Conservation (phyloP, 306 rosid species). For the Lathyrus oleraceus region DNA sequence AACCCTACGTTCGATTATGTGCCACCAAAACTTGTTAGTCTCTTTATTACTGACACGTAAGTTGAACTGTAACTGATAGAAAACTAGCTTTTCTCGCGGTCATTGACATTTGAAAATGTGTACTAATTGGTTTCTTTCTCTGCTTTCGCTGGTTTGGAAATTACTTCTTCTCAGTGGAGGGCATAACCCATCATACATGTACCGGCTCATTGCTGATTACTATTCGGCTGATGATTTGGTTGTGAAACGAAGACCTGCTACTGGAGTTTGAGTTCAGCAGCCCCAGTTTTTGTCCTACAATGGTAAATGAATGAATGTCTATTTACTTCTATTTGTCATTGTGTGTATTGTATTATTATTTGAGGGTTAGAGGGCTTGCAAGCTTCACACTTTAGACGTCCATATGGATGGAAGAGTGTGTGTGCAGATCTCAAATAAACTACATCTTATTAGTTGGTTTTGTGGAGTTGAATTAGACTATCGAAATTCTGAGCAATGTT, state of each 20-base stretch:
- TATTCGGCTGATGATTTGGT: conserved; percentile 96
- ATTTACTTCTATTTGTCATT: neutral
- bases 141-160: conserved; percentile 25
- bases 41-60: conserved; percentile 97
- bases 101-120: conserved; percentile 4
- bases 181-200: conserved; percentile 93
- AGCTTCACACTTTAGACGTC: neutral
- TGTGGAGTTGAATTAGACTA: neutral
- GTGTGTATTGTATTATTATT: neutral
- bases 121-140: conserved; percentile 30
- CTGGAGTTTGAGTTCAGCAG: conserved; percentile 54
- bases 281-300: conserved; percentile 35
- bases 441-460: neutral
- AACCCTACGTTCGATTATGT: conserved; percentile 95
- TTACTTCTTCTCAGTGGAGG: conserved; percentile 76
- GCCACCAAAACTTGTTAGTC: conserved; percentile 88
- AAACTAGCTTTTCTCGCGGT: conserved; percentile 2
- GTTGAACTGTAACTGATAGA: conserved; percentile 39
- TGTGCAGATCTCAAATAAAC: neutral
- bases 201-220: conserved; percentile 93
- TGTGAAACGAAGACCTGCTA: conserved; percentile 58
- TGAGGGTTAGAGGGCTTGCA: conserved; percentile 10
- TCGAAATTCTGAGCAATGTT: neutral
- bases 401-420: neutral
- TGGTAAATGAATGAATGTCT: conserved; percentile 38